Conservation (phyloP, 306 rosid species). For the Vigna hirtella region DNA sequence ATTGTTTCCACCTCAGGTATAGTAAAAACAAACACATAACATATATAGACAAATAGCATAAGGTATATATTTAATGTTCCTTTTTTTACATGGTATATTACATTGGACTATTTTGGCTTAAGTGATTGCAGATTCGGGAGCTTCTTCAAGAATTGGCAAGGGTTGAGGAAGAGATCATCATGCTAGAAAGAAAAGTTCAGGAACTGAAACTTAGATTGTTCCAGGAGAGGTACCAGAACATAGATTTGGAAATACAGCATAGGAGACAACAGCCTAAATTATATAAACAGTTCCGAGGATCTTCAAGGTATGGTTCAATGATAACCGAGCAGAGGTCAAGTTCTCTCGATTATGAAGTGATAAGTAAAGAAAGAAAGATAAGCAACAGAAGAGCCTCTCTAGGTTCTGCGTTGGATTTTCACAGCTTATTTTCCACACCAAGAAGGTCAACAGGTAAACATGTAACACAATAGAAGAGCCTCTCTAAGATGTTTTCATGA, state of each 20-base stretch:
- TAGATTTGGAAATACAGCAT: slow-evolving; percentile 56
- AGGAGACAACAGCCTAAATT: slow-evolving; percentile 44
- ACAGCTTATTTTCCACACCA: slow-evolving; percentile 56
- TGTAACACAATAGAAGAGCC: not conserved
- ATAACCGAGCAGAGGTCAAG: slow-evolving; percentile 47
- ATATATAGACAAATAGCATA: not conserved
- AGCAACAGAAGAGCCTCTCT: slow-evolving; percentile 58
- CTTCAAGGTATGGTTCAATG: slow-evolving; percentile 47
- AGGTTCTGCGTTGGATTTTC: slow-evolving; percentile 63
- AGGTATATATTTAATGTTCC: not conserved
- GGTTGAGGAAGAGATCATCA: slow-evolving; percentile 75
- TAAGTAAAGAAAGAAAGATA: slow-evolving; percentile 43
- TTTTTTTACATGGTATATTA: not conserved
- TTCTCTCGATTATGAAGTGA: slow-evolving; percentile 58
- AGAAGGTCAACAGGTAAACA: slow-evolving; percentile 60
- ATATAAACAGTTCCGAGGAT: slow-evolving; percentile 45
- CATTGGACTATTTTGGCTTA: slow-evolving; percentile 13
- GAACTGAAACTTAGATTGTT: slow-evolving; percentile 62
- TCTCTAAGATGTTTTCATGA: not conserved
- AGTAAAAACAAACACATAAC: not conserved
- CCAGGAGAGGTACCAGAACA: slow-evolving; percentile 62
- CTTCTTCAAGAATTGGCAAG: slow-evolving; percentile 70
- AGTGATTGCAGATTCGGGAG: slow-evolving; percentile 61
- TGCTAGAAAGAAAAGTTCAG: slow-evolving; percentile 75
- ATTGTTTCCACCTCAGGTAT: slow-evolving; percentile 69